Percentiles rank a stretch among this genome's conserved stretches.
Evolutionary conservation across 495 filamentous ascomycete species (phyloP).

Genomic region (Clavariopsis aquatica): DNA sequence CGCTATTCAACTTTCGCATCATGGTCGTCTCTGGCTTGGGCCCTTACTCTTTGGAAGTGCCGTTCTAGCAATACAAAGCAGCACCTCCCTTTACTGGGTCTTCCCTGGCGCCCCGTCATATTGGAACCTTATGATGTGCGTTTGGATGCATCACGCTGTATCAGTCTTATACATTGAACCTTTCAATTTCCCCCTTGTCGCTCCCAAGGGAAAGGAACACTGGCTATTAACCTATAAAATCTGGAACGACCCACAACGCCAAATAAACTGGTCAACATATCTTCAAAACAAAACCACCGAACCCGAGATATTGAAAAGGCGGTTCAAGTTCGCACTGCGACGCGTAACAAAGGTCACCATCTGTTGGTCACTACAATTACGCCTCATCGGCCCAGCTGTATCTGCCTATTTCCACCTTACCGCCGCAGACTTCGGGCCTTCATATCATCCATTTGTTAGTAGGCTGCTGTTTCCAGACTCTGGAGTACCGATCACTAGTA

Average conservation of each 20-base stretch:
- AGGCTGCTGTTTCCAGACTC: background rate
- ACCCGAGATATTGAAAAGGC: background rate
- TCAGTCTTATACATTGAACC: constrained; percentile 9
- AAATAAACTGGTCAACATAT: background rate
- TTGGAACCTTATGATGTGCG: constrained; percentile 9
- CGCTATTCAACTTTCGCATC: background rate
- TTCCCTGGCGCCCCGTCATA: background rate
- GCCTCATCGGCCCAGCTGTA: constrained; percentile 2
- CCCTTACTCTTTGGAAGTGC: constrained; percentile 7
- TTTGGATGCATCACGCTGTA: constrained; percentile 10
- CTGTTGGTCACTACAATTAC: constrained; percentile 2
- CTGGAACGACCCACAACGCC: constrained; percentile 9
- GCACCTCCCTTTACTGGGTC: background rate
- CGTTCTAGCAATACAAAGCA: background rate
- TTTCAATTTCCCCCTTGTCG: background rate
- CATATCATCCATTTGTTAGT: background rate
- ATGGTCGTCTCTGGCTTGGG: background rate
- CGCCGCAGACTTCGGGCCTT: background rate
- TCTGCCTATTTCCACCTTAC: background rate
- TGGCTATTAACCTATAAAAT: constrained; percentile 7
- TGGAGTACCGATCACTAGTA: background rate
- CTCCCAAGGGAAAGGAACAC: background rate
- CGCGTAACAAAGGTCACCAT: background rate
- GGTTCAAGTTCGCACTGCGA: background rate
- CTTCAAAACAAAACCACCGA: background rate